Base-by-base conservation (phyloP, 192 early-diverging fungal genomes). In the Spizellomyces punctatus region DNA sequence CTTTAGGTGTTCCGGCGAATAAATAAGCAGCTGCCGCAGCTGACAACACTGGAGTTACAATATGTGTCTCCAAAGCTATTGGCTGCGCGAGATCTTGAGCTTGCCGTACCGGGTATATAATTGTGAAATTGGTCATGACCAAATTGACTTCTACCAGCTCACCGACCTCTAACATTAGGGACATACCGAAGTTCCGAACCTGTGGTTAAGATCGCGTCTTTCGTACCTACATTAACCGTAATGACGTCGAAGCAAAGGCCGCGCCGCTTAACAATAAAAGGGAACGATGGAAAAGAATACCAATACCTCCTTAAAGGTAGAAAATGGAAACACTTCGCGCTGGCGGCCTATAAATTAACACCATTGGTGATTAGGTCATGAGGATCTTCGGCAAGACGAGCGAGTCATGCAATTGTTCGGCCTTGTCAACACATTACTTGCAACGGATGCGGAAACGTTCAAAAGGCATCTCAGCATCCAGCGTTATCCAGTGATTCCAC, bases 341-440 rank as follows among this genome's bases (percentile, higher is more conserved):
- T 55, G 54, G 16, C 16, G 19, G 46, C 75, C 7, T 57, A 14
- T n/a, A n/a, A 19, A 22, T 73, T 72, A 17, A 22, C 59, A 27
- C 78, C 58, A 19, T 10, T 78, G 6, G 17, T 16, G 27, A 71
- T 72, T 79, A 81, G 80, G 86, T n/a, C 95, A 95, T 71, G 97
- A 99, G 79, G 97, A 99, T 85, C 76, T 99, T 52, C 91, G 96
- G 55, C 95, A 98, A 78, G 98, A 99, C 74, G 98, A 99, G 82
- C 91, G 98, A 57, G 96, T 95, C 10, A 99, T 99, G 96, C 96
- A 99, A 78, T 74, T 98, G 45, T 99, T 99, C 85, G 95, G 94
- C 14, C 88, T 99, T 27, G 93, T 99, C 48, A 99, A 98, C 77
- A 95, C 94, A 5, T 73, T 98, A 22, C 84, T 99, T 0, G 81